Percentiles rank a stretch among this genome's conserved stretches.
Conservation (phyloP, 2,329 filamentous ascomycete genomes). For the Venturia oleaginea region DNA sequence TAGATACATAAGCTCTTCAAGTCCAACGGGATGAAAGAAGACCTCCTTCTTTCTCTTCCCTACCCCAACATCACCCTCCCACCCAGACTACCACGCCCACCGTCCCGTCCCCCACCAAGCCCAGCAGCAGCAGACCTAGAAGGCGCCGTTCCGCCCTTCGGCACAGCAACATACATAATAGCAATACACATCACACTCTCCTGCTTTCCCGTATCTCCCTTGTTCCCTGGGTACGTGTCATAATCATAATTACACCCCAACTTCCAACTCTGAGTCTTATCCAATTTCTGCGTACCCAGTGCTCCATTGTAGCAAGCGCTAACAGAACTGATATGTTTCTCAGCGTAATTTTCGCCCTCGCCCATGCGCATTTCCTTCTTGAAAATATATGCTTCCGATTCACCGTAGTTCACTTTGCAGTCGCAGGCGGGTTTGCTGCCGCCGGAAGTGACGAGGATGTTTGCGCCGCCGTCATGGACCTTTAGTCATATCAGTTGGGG, state of each 20-base stretch:
- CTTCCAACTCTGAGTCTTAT: neutral
- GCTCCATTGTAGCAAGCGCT: neutral
- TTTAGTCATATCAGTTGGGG: neutral
- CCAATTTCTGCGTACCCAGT: neutral
- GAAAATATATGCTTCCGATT: neutral
- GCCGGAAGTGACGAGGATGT: neutral
- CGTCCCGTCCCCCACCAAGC: neutral
- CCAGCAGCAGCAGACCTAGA: neutral
- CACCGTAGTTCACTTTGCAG: neutral
- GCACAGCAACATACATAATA: constrained; percentile 12
- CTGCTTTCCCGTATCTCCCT: neutral
- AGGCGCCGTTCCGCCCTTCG: neutral
- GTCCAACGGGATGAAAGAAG: too few relatives aligned
- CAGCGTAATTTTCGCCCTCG: neutral
- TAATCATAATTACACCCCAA: constrained; percentile 12
- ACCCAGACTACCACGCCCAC: neutral
- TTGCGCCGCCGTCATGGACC: constrained; percentile 8
- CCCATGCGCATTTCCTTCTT: constrained; percentile 5
- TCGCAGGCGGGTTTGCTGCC: neutral
- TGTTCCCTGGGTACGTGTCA: neutral
- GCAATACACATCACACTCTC: constrained; percentile 12
- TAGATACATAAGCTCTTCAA: too few relatives aligned
- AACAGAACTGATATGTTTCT: neutral
- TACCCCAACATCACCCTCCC: too few relatives aligned
- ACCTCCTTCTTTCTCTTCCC: too few relatives aligned